phyloP scores from a whole-genome alignment of 208 protist species.

The Wallacemonas rigidus region DNA sequence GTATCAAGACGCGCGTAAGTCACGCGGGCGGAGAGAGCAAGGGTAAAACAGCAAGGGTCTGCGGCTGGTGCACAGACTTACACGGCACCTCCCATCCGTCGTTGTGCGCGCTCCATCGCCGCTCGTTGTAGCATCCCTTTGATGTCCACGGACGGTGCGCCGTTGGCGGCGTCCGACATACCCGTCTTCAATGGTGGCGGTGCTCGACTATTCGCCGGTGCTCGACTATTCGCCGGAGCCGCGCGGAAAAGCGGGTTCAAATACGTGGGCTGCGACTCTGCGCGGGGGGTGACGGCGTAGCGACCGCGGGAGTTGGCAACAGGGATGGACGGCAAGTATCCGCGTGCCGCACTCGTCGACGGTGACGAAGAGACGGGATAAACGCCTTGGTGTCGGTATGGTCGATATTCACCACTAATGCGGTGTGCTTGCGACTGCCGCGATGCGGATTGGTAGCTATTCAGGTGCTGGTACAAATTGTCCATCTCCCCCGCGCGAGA shows the following conservation, averaged over 20 bases:
- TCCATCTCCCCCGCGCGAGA: constrained; percentile 24
- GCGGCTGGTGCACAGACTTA: neutral
- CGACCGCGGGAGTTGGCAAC: neutral
- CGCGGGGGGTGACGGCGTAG: neutral
- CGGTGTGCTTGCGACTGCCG: neutral
- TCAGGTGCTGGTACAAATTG: constrained; percentile 47
- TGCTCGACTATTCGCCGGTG: neutral
- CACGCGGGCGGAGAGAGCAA: neutral
- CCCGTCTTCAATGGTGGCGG: constrained; percentile 11
- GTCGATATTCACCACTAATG: constrained; percentile 1
- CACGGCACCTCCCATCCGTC: constrained; percentile 20
- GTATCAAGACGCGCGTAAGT: neutral
- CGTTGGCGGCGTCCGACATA: constrained; percentile 20
- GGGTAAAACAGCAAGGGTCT: neutral
- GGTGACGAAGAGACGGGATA: neutral
- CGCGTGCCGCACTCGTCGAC: constrained; percentile 4
- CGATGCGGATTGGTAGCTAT: constrained; percentile 19
- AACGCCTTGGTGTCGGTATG: neutral
- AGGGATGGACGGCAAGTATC: constrained; percentile 15
- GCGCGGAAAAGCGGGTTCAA: constrained; percentile 54
- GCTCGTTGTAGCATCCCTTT: constrained; percentile 81
- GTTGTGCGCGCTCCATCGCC: constrained; percentile 65
- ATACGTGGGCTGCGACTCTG: constrained; percentile 16
- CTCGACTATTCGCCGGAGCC: constrained; percentile 7
- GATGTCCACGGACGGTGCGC: constrained; percentile 51